Evolutionary conservation across 192 early-diverging fungal genomes (phyloP).

Genomic region (Backusella luteola): DNA sequence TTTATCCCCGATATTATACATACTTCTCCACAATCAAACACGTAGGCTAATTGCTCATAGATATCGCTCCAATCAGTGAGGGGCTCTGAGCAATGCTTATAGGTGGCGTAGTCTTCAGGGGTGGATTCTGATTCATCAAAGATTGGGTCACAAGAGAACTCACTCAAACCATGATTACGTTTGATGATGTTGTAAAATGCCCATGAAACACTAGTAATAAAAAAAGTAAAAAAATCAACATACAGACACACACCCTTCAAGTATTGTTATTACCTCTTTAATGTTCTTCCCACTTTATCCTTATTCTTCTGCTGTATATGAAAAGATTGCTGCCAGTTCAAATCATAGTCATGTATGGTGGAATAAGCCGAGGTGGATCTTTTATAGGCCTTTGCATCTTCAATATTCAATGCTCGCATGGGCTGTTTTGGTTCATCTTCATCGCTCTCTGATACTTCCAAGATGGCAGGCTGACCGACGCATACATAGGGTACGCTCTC

Average conservation of each 20-base stretch:
- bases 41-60: conserved; percentile 31
- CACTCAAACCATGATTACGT: background rate
- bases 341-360: background rate
- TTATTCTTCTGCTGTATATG: conserved; percentile 10
- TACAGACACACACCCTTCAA: background rate
- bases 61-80: conserved; percentile 30
- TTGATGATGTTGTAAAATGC: conserved; percentile 14
- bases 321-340: conserved; percentile 10
- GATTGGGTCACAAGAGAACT: conserved; percentile 11
- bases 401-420: background rate
- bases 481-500: conserved; percentile 3
- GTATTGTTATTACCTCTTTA: conserved; percentile 1
- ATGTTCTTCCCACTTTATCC: conserved; percentile 8
- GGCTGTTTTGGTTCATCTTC: background rate
- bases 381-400: conserved; percentile 10
- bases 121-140: background rate
- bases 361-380: conserved; percentile 1
- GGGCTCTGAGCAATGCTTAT: conserved; percentile 3
- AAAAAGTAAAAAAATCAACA: background rate
- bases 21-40: conserved; percentile 35
- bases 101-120: background rate
- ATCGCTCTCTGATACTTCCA: background rate
- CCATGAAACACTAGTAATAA: conserved; percentile 15
- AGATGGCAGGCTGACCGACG: background rate
- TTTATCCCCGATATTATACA: background rate